Percentiles rank a stretch among this genome's conserved stretches.
Evolutionary conservation across 805 yeast genomes (phyloP).

Genomic region (Metschnikowia henanensis): DNA sequence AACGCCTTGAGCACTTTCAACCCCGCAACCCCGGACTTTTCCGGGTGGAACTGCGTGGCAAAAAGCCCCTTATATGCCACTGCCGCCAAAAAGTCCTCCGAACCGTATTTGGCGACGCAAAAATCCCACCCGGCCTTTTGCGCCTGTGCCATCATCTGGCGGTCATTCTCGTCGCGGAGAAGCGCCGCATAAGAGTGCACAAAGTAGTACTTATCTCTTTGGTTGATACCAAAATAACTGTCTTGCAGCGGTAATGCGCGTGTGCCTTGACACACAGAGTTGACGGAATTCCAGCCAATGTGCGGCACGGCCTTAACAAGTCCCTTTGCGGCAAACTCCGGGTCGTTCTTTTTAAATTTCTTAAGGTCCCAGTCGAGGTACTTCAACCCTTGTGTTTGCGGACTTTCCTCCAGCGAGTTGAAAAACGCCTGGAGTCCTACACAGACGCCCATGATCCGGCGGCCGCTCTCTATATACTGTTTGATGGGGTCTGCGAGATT

Average conservation of each 20-base stretch:
- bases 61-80: slow-evolving; percentile 72
- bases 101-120: slow-evolving; percentile 71
- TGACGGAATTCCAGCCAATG: slow-evolving; percentile 87
- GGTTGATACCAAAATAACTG: slow-evolving; percentile 62
- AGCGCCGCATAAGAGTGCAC: slow-evolving; percentile 93
- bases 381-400: slow-evolving; percentile 50
- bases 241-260: slow-evolving; percentile 23
- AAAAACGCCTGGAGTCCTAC: slow-evolving; percentile 93
- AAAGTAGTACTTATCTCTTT: slow-evolving; percentile 77
- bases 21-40: slow-evolving; percentile 93
- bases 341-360: slow-evolving; percentile 53
- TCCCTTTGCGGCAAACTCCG: slow-evolving; percentile 23
- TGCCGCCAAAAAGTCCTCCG: slow-evolving; percentile 83
- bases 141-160: slow-evolving; percentile 28
- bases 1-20: slow-evolving; percentile 73
- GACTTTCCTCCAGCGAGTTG: slow-evolving; percentile 71
- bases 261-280: slow-evolving; percentile 24
- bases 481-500: slow-evolving; percentile 66
- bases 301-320: slow-evolving; percentile 85
- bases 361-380: slow-evolving; percentile 45
- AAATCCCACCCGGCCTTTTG: slow-evolving; percentile 62
- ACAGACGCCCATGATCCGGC: slow-evolving; percentile 94
- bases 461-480: slow-evolving; percentile 70
- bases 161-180: slow-evolving; percentile 33
- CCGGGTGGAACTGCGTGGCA: slow-evolving; percentile 99